Base-by-base conservation (phyloP, 2,329 filamentous ascomycete genomes). In the Diaporthe sp. region DNA sequence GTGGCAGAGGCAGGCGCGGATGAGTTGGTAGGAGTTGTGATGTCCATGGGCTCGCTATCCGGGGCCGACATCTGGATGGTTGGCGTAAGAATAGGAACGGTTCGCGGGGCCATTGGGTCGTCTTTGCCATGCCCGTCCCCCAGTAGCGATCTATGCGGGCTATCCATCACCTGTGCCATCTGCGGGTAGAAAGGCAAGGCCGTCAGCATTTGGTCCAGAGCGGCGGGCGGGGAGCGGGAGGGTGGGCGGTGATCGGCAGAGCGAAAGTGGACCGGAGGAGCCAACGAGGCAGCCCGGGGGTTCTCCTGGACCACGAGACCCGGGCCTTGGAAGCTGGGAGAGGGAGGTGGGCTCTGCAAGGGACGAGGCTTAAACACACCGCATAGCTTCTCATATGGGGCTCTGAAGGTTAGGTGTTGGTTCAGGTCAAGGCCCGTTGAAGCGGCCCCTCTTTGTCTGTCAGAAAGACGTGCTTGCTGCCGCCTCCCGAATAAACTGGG, bases 11-110 rank as follows among this genome's bases (percentile, higher is more conserved):
- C 83, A 72, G 86, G 83, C 74, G 84, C 84, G 39, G 84, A 85
- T 75, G 86, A 84, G 81, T 85, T 86, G 77, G 87, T 85, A 71
- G 89, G 88, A 51, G 88, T 89, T 49, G 89, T 89, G 77, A 91
- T 87, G 77, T 92, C 90, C 90, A 92, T 92, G 75, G 89, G 89
- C 74, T 91, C 89, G 78, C 87, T 89, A 42, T 88, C 88, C 28
- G 90, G 88, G 72, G 89, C 87, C 78, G 91, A 91, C 84, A 89
- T 90, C 82, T 89, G 88, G 81, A 91, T 89, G 75, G 86, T 89
- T 51, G 90, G 88, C 74, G 87, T 87, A 76, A 89, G 85, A 78
- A 92, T 90, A 72, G 90, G 89, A 65, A 92, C 85, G 61, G 90
- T 89, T 81, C 89, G 88, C 79, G 86, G 83, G 80, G 86, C 85